Evolutionary conservation across 306 rosid species (phyloP).

Genomic region (Gleditsia sinensis): DNA sequence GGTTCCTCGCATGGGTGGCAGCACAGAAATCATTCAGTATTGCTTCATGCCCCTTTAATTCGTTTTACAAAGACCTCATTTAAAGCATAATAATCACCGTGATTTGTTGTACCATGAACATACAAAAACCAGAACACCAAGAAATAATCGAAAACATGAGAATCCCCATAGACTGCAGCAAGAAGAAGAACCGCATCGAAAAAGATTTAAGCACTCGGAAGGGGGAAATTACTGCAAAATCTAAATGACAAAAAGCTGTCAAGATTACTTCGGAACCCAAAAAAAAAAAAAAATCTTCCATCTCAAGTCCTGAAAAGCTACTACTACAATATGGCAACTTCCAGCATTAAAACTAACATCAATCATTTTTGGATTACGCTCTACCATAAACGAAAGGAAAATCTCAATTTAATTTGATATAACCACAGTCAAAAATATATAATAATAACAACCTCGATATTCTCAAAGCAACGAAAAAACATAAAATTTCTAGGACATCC

Average conservation of each 20-base stretch:
- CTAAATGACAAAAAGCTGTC: neutral
- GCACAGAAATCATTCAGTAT: no score
- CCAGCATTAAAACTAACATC: neutral
- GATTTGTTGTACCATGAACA: no score
- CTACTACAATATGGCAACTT: neutral
- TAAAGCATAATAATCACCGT: no score
- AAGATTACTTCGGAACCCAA: neutral
- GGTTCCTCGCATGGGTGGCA: no score
- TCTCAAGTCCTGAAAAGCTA: neutral
- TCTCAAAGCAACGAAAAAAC: neutral
- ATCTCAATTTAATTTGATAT: neutral
- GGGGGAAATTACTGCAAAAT: neutral
- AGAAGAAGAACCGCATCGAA: neutral
- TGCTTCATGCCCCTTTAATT: no score
- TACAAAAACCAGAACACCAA: no score
- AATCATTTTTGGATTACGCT: neutral
- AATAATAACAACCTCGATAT: neutral
- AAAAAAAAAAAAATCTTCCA: no score
- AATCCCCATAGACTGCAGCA: neutral
- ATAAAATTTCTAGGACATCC: slow-evolving; percentile 32
- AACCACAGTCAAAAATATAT: neutral
- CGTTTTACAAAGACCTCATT: no score
- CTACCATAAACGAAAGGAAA: neutral
- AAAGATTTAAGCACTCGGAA: no score
- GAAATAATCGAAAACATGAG: no score